Base-by-base conservation (phyloP, 2,329 filamentous ascomycete species). In the Periglandula ipomoeae region DNA sequence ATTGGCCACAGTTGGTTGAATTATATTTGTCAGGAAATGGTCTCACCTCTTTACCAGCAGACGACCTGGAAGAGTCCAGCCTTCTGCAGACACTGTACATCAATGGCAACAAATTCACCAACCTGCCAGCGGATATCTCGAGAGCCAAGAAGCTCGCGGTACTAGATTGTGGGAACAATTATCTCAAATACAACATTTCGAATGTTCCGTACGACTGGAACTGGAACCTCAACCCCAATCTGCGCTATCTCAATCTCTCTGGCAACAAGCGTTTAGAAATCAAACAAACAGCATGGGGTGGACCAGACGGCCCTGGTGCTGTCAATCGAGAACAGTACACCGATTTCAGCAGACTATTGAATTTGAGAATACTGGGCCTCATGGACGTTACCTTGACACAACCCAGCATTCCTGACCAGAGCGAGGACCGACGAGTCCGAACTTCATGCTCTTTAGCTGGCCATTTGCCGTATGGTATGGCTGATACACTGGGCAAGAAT, bases 121-220 rank as follows among this genome's bases (percentile, higher is more conserved):
- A 95, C 30, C 75, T 98, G 19, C 93, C 93, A 2, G 93, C 93
- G 8, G 93, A 98, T 63, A 84, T 98, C 44, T 94, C 89, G 52
- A 89, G 95, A 65, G 89, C 95, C 40, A 87, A 89, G 68, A 93
- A 93, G 65, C 78, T 98, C 23, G 84, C 89, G 5, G 85, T 96
- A 44, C 75, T 98, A 45, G 93, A 98, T 67, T 94, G 94, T 53
- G 91, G 90, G 52, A 96, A 87, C 74, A 98, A 98, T 62, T 83
- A 81, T 20, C 74, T 98, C 50, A 98, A 97, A 67, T 98, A 98
- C 76, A 98, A 98, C 63, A 94, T 98, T 43, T 93, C 89, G 26
- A 98, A 98, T 61, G 95, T 95, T 75, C 93, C 91, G 0, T 98
- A 98, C 63, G 93, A 98, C 64, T 98, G 93, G 93, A 98, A 98